These are phyloP conservation scores for Penicillium sp. DNA, from an alignment of 2,329 filamentous ascomycete genomes.

Conservation along the genomic window DNA sequence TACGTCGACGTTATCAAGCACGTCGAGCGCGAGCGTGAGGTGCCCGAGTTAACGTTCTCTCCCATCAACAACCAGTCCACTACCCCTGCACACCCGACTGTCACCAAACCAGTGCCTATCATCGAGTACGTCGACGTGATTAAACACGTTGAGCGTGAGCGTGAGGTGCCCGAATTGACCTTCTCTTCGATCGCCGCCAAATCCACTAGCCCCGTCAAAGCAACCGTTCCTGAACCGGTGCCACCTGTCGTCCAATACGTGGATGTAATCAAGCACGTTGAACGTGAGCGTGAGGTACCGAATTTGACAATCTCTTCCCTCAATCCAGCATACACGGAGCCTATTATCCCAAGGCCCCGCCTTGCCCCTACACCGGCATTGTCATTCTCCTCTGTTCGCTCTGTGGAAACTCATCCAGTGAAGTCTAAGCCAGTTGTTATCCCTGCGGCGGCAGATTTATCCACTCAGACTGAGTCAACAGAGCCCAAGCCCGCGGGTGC, in stretches of 20 bases:
- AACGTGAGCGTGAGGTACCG: constrained; percentile 13
- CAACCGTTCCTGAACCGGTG: constrained; percentile 17
- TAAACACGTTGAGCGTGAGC: constrained; percentile 4
- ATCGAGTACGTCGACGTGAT: constrained; percentile 7
- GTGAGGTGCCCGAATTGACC: constrained; percentile 15
- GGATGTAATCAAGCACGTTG: constrained; percentile 3
- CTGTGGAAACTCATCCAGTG: constrained; percentile 47
- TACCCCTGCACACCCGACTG: constrained; percentile 27
- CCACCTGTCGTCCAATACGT: constrained; percentile 4
- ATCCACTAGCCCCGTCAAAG: constrained; percentile 22
- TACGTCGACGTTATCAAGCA: constrained; percentile 7
- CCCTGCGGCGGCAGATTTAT: constrained; percentile 15
- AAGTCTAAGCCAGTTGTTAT: constrained; percentile 31
- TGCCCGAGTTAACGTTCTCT: constrained; percentile 27
- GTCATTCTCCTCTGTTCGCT: constrained; percentile 42
- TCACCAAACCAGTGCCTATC: constrained; percentile 16
- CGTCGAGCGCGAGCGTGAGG: constrained; percentile 12
- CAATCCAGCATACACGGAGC: constrained; percentile 30
- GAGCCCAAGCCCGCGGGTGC: constrained; percentile 24
- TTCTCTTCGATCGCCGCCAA: constrained; percentile 31
- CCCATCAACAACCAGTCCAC: constrained; percentile 23
- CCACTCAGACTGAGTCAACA: constrained; percentile 23
- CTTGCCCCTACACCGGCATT: constrained; percentile 25
- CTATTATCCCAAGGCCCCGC: constrained; percentile 24
- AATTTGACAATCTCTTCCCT: constrained; percentile 29